These are phyloP conservation scores for Lepidium africanum DNA, from an alignment of 345 rosid species.

Conservation along the genomic window DNA sequence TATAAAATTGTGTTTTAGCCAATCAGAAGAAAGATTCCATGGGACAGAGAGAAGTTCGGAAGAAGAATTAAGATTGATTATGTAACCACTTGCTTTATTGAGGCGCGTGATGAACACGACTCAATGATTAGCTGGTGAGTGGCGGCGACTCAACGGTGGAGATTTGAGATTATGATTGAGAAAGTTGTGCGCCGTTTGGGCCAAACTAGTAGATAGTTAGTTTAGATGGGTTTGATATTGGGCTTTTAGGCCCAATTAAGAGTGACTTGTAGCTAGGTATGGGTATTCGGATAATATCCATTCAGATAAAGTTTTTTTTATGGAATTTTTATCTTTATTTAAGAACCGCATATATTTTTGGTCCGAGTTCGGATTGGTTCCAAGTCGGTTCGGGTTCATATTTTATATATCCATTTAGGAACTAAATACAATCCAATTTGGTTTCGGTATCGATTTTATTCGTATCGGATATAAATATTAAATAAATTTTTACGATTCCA, in stretches of 20 bases:
- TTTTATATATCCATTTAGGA: too few relatives aligned
- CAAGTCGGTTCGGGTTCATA: too few relatives aligned
- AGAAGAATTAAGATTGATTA: background rate
- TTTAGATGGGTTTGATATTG: background rate
- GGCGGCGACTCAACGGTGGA: background rate
- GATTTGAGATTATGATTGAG: background rate
- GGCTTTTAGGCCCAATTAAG: background rate
- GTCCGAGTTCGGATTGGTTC: too few relatives aligned
- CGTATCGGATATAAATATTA: too few relatives aligned
- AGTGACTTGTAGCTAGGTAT: too few relatives aligned
- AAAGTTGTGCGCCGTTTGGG: background rate
- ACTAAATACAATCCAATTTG: too few relatives aligned
- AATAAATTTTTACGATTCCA: too few relatives aligned
- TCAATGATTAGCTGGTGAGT: background rate
- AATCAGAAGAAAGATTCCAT: slow-evolving; percentile 28
- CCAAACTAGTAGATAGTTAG: background rate
- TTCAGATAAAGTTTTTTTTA: too few relatives aligned
- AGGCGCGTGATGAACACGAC: background rate
- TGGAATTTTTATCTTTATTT: too few relatives aligned
- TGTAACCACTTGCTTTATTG: background rate
- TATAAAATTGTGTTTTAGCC: slow-evolving; percentile 1
- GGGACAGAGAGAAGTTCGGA: slow-evolving; percentile 22
- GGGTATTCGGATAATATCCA: too few relatives aligned
- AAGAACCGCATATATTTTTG: too few relatives aligned
- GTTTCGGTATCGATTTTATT: too few relatives aligned